Conservation (phyloP, 352 stramenopile genomes). For the Thalassiosira exigua region DNA sequence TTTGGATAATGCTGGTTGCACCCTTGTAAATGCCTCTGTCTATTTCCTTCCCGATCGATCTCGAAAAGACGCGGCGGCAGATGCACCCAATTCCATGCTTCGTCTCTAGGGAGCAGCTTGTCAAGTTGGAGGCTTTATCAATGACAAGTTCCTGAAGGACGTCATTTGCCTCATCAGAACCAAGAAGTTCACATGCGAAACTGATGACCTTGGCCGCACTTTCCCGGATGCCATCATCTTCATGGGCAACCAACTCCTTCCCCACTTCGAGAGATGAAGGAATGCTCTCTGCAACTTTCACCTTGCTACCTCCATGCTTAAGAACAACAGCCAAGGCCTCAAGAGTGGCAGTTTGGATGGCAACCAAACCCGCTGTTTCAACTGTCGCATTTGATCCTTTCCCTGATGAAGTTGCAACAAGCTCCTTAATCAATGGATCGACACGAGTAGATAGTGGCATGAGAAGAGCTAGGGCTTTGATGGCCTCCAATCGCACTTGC, state of each 20-base stretch:
- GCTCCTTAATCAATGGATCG: slow-evolving; percentile 94
- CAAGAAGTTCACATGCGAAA: slow-evolving; percentile 71
- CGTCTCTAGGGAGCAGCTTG: slow-evolving; percentile 54
- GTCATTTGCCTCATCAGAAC: slow-evolving; percentile 54
- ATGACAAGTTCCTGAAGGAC: slow-evolving; percentile 69
- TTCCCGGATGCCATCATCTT: slow-evolving; percentile 81
- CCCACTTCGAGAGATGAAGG: slow-evolving; percentile 77
- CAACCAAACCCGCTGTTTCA: slow-evolving; percentile 71
- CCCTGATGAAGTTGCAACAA: slow-evolving; percentile 80
- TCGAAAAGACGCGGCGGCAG: slow-evolving; percentile 70
- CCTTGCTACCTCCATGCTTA: slow-evolving; percentile 76
- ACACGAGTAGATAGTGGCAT: slow-evolving; percentile 94
- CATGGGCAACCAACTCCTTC: slow-evolving; percentile 72
- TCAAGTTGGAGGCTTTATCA: slow-evolving; percentile 37
- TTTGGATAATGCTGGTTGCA: slow-evolving; percentile 44
- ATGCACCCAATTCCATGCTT: slow-evolving; percentile 80
- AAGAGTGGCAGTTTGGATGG: slow-evolving; percentile 81
- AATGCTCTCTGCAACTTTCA: slow-evolving; percentile 82
- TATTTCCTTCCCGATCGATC: slow-evolving; percentile 54
- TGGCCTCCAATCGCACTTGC: slow-evolving; percentile 91
- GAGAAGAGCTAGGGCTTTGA: slow-evolving; percentile 91
- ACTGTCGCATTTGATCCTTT: slow-evolving; percentile 51
- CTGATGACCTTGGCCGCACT: slow-evolving; percentile 82
- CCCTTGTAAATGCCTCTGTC: slow-evolving; percentile 46
- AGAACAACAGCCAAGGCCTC: slow-evolving; percentile 81